These are phyloP conservation scores for Phialocephala sp. DNA, from an alignment of 2,329 filamentous ascomycete genomes.

Conservation along the genomic window DNA sequence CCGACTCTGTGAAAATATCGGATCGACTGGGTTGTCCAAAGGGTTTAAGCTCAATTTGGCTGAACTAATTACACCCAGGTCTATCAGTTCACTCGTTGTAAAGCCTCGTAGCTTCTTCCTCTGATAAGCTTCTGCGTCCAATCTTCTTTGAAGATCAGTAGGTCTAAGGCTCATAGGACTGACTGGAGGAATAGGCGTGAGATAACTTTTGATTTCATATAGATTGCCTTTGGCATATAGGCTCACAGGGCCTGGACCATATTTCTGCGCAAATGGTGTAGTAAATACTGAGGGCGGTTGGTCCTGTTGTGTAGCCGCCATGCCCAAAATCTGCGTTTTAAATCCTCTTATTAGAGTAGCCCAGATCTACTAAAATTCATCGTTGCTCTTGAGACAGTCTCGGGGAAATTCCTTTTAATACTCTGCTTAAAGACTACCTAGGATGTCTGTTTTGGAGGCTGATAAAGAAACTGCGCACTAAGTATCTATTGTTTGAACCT, in stretches of 20 bases:
- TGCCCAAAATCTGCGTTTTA: not conserved
- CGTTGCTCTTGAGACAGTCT: not conserved
- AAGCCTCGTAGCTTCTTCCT: not conserved
- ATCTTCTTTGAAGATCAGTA: not conserved
- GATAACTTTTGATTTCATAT: not conserved
- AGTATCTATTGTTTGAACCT: too few relatives aligned
- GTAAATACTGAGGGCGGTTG: not conserved
- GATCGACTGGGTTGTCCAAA: not conserved
- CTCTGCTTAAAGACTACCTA: too few relatives aligned
- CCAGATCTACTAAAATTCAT: not conserved
- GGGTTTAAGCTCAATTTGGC: not conserved
- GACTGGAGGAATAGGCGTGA: not conserved
- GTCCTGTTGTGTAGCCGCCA: not conserved
- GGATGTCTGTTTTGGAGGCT: too few relatives aligned
- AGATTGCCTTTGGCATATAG: not conserved
- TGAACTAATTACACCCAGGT: not conserved
- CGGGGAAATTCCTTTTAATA: not conserved
- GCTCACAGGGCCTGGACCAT: not conserved
- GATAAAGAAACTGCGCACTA: too few relatives aligned
- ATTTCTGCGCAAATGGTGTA: not conserved
- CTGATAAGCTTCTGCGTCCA: not conserved
- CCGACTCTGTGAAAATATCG: not conserved
- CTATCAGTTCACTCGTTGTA: not conserved
- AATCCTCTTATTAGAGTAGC: not conserved
- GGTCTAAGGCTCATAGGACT: not conserved